Conservation (phyloP, 768 basidiomycete species). For the Psilocybe cubensis region DNA sequence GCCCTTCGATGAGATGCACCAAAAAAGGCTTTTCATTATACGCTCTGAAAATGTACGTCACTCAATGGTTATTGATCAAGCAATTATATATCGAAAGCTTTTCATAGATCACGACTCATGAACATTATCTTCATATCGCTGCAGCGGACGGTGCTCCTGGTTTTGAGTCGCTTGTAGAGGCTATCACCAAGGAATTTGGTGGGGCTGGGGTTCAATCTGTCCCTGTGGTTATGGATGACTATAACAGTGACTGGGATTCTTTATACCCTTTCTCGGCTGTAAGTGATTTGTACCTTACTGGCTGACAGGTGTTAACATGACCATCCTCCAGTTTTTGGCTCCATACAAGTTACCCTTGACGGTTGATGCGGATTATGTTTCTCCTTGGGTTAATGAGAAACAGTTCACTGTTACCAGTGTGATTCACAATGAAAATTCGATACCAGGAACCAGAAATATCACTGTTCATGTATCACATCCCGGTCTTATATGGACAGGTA, state of each 20-base stretch:
- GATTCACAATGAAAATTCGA: conserved; percentile 56
- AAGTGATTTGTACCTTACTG: conserved; percentile 21
- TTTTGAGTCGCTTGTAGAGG: conserved; percentile 60
- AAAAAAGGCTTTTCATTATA: conserved; percentile 83
- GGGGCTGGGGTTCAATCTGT: conserved; percentile 38
- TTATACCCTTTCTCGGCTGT: conserved; percentile 83
- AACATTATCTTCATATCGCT: conserved; percentile 80
- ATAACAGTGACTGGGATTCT: conserved; percentile 88
- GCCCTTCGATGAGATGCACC: conserved; percentile 86
- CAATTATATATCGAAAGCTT: not conserved
- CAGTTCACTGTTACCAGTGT: conserved; percentile 59
- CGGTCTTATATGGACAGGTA: conserved; percentile 86
- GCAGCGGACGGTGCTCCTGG: conserved; percentile 84
- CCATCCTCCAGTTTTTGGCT: conserved; percentile 69
- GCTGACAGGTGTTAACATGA: not conserved
- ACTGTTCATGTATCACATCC: conserved; percentile 77
- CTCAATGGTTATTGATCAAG: not conserved
- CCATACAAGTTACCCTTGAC: conserved; percentile 80
- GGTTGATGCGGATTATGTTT: conserved; percentile 48
- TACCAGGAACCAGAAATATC: conserved; percentile 68
- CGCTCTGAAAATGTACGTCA: conserved; percentile 81
- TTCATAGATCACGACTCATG: conserved; percentile 66
- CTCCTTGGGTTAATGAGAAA: conserved; percentile 45
- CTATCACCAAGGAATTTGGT: conserved; percentile 68
- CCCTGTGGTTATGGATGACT: conserved; percentile 67